Conservation (phyloP, 371 early-diverging fungal genomes). For the Catenaria anguillulae region DNA sequence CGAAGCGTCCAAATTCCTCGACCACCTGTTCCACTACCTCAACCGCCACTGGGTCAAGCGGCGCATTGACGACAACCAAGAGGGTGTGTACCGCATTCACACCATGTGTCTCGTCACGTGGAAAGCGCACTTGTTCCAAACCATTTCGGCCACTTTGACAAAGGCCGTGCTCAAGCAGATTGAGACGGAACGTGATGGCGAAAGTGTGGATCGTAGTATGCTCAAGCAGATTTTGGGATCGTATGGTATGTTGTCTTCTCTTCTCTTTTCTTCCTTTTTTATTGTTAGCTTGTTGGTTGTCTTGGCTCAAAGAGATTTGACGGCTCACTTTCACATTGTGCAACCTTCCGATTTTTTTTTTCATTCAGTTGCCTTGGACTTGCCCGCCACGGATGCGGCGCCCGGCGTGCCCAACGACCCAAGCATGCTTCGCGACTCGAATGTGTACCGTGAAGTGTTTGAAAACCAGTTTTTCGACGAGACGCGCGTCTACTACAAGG, state of each 20-base stretch:
- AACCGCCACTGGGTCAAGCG: constrained; percentile 95
- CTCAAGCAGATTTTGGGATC: constrained; percentile 81
- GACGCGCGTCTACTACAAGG: constrained; percentile 68
- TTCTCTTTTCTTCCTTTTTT: background rate
- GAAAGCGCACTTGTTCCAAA: constrained; percentile 70
- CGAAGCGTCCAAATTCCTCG: constrained; percentile 59
- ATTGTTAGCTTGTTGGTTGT: background rate
- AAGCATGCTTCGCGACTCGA: background rate
- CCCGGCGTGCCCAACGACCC: background rate
- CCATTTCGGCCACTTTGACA: constrained; percentile 60
- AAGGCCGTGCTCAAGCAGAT: constrained; percentile 68
- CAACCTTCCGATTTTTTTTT: no score
- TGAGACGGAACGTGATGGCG: constrained; percentile 73
- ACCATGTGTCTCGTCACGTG: constrained; percentile 73
- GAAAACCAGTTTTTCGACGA: constrained; percentile 61
- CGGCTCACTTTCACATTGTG: no score
- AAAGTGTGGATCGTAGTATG: constrained; percentile 67
- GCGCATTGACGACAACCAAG: constrained; percentile 82
- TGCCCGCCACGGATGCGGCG: constrained; percentile 11
- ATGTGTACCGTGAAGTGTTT: constrained; percentile 62
- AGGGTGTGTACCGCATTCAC: constrained; percentile 80
- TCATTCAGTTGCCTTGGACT: constrained; percentile 3
- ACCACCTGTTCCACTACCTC: constrained; percentile 83
- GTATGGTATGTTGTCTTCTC: constrained; percentile 37
- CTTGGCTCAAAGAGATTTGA: no score